These are phyloP conservation scores for Chlorella ohadii DNA, from an alignment of 139 green algal genomes.

Conservation along the genomic window DNA sequence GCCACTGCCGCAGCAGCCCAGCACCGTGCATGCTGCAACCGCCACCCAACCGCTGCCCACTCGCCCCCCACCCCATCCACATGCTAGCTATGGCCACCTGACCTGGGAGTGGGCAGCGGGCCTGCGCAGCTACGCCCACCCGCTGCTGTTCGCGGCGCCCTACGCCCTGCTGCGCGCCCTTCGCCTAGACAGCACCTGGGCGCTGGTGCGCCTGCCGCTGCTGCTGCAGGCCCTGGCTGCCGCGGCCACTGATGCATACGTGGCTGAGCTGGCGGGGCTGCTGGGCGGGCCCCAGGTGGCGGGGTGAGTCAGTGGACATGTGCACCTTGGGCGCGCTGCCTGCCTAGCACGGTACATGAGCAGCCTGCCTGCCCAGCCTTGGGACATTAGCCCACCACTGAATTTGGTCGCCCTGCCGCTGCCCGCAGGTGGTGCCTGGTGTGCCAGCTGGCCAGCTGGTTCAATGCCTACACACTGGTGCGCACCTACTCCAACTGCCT, in stretches of 20 bases:
- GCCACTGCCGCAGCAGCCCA: background rate
- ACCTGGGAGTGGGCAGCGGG: constrained; percentile 81
- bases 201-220: constrained; percentile 41
- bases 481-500: constrained; percentile 75
- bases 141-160: constrained; percentile 63
- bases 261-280: constrained; percentile 40
- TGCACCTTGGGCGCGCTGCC: background rate
- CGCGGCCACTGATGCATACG: constrained; percentile 50
- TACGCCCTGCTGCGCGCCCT: constrained; percentile 52
- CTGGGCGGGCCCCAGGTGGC: constrained; percentile 37
- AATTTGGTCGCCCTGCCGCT: background rate
- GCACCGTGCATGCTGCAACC: background rate
- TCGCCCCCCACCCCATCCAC: background rate
- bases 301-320: background rate
- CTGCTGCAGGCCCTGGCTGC: constrained; percentile 61
- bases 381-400: too few species aligned
- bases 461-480: constrained; percentile 72
- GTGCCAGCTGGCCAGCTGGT: constrained; percentile 74
- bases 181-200: constrained; percentile 34
- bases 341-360: too few species aligned
- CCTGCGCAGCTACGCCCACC: constrained; percentile 68
- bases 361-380: too few species aligned
- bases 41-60: background rate
- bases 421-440: constrained; percentile 55
- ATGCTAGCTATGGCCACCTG: constrained; percentile 69